Evolutionary conservation across 768 basidiomycete species (phyloP), one percentile per base, ranked within the genome.

Genomic region (Collybia nuda): DNA sequence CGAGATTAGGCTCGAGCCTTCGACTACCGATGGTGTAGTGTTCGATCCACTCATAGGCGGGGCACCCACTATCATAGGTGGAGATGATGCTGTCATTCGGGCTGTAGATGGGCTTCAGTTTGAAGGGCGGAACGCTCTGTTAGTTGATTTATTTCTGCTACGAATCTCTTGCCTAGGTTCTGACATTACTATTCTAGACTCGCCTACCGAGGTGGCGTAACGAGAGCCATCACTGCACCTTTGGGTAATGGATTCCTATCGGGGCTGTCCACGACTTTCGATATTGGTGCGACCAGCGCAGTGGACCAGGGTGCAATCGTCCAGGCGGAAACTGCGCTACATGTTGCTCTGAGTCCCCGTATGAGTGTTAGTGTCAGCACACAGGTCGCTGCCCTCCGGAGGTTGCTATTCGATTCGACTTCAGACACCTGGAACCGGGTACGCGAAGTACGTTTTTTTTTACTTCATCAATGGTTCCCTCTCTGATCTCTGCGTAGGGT

Each of bases 121-220:
- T 45, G 74, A 67, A 23, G 69, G 81, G 17, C 66, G 81, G 42
- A 74, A 81, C 61, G 67, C 74, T 17, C 50, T 81, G 81, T 79
- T 40, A 55, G 80, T 67, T 6, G 40, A 44, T 72, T 59, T 39
- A 42, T 23, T 18, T 47, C 44, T 36, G 35, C 3, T n/a, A n/a
- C 48, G 24, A 19, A 46, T 6, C 38, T 14, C 44, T 48, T 36
- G 45, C 32, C 48, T 9, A 43, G 45, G 15, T 43, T 38, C 55
- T 48, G 2, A 11, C 15, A 18, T 53, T 38, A 46, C 52, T 38
- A 46, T 39, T 49, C 15, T 56, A 92, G 90, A 26, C 60, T 88
- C 36, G 88, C 91, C 0, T 88, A 90, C 59, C 81, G 81, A 17
- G 67, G 76, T 6, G 91, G 92, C 3, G 86, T 94, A 2, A 90